Evolutionary conservation across 805 yeast genomes (phyloP), one percentile per base, ranked within the genome.

Genomic region (Schwanniomyces sp.): DNA sequence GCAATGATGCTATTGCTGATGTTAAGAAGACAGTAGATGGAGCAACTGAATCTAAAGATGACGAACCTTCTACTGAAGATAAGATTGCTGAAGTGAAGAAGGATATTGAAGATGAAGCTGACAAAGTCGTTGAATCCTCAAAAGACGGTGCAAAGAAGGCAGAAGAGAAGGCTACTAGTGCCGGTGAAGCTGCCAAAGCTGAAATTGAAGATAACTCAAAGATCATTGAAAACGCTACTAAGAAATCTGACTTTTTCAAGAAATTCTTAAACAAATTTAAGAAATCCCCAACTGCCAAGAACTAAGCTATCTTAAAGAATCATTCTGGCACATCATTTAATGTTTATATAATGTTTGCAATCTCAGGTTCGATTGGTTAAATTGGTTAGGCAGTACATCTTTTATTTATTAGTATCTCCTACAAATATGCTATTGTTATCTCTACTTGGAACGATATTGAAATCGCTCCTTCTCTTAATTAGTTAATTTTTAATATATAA

Each of bases 161-260:
- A 6, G 43, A 11, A 2, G 46, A 50, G 16, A 30, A 41, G 12
- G 38, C 45, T 41, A 43, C 48, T 16, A 40, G 40, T 27, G 40
- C 50, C 30, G 52, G 43, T 16, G 52, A 47, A 34, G 49, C 47
- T 10, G 67, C 70, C 38, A 62, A 66, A 56, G 63, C 61, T n/a
- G 66, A 59, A 40, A 62, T 65, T 34, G 60, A 59, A 48, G 56
- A 57, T 24, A 45, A 62, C 25, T 50, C 65, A 14, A 58, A 49
- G 25, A 60, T 59, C 50, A 66, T 58, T 40, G 69, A 62, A 40
- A 68, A 66, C 47, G 69, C 66, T 26, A 58, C 55, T n/a, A 71
- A 69, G 59, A 69, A 69, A 65, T 63, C 59, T 47, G 69, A 67
- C 48, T 53, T 68, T 51, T 68, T 70, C 59, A 67, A 62, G 58